A percentile compares a stretch with the other conserved stretches of the same genome.
phyloP scores from a whole-genome alignment of 129 eudicot genomes.

The Ambrosia trifida region DNA sequence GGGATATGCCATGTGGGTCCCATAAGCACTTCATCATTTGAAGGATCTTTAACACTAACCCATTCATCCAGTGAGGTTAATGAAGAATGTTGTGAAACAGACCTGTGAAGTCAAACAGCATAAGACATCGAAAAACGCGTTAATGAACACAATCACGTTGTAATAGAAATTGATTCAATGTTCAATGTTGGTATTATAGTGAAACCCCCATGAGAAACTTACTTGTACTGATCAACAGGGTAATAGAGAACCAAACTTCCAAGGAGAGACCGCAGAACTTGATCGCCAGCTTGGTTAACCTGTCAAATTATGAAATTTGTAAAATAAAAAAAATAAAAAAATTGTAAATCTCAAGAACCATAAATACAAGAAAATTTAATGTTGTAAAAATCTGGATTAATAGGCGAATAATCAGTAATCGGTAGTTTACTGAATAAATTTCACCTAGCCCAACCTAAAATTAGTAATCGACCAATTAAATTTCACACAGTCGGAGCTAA shows the following conservation, averaged over 20 bases:
- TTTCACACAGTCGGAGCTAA: too few species aligned
- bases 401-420: too few species aligned
- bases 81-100: slow-evolving; percentile 56
- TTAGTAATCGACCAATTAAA: too few species aligned
- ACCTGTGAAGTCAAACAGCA: slow-evolving; percentile 50
- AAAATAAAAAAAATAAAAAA: neutral
- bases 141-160: neutral
- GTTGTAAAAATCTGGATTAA: too few species aligned
- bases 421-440: too few species aligned
- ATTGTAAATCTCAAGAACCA: neutral
- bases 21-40: slow-evolving; percentile 40
- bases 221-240: slow-evolving; percentile 96
- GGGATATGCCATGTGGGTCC: slow-evolving; percentile 91
- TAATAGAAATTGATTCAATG: neutral
- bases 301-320: slow-evolving; percentile 30
- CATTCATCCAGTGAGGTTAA: slow-evolving; percentile 72
- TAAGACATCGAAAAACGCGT: neutral
- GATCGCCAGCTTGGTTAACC: slow-evolving; percentile 98
- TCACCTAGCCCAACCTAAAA: too few species aligned
- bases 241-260: slow-evolving; percentile 92
- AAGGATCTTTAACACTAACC: slow-evolving; percentile 76
- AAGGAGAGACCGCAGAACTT: slow-evolving; percentile 83
- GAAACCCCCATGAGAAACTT: slow-evolving; percentile 29
- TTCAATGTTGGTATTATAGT: neutral
- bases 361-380: neutral